phyloP scores from a whole-genome alignment of 2,329 filamentous ascomycete species.

The Septoria petroselini region DNA sequence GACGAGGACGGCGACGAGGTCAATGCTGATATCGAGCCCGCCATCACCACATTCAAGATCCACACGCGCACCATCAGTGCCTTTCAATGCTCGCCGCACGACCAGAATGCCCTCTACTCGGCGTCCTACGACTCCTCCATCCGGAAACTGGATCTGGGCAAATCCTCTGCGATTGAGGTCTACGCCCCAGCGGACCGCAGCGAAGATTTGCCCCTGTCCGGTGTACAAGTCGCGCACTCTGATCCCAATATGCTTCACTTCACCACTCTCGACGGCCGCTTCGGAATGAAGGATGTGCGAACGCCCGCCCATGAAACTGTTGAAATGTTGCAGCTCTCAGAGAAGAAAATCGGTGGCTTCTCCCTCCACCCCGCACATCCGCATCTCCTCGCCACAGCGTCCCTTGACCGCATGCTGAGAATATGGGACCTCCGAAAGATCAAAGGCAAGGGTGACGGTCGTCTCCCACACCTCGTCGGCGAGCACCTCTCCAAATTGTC shows the following conservation, averaged over 20 bases:
- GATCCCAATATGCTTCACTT: slow-evolving; percentile 78
- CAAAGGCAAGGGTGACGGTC: slow-evolving; percentile 55
- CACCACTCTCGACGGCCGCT: slow-evolving; percentile 75
- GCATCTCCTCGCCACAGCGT: slow-evolving; percentile 83
- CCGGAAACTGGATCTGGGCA: slow-evolving; percentile 77
- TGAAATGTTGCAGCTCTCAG: slow-evolving; percentile 71
- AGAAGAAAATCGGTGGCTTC: slow-evolving; percentile 96
- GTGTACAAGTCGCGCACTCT: slow-evolving; percentile 70
- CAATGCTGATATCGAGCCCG: slow-evolving; percentile 63
- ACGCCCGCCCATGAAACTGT: slow-evolving; percentile 51
- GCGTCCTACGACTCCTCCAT: slow-evolving; percentile 93
- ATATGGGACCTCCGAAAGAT: slow-evolving; percentile 91
- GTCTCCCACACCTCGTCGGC: slow-evolving; percentile 68
- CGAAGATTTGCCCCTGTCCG: slow-evolving; percentile 76
- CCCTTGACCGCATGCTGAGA: slow-evolving; percentile 81
- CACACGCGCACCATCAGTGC: slow-evolving; percentile 85
- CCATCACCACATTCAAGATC: slow-evolving; percentile 85
- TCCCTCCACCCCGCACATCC: slow-evolving; percentile 74
- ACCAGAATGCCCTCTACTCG: slow-evolving; percentile 73
- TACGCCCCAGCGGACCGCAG: slow-evolving; percentile 69
- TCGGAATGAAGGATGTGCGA: slow-evolving; percentile 79
- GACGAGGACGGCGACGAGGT: slow-evolving; percentile 66
- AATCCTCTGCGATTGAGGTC: slow-evolving; percentile 73
- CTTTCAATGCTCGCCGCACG: slow-evolving; percentile 71
- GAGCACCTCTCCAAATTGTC: slow-evolving; percentile 80